A percentile compares a stretch with the other conserved stretches of the same genome.
Evolutionary conservation across 805 yeast genomes (phyloP).

Genomic region (Yamadazyma sp.): DNA sequence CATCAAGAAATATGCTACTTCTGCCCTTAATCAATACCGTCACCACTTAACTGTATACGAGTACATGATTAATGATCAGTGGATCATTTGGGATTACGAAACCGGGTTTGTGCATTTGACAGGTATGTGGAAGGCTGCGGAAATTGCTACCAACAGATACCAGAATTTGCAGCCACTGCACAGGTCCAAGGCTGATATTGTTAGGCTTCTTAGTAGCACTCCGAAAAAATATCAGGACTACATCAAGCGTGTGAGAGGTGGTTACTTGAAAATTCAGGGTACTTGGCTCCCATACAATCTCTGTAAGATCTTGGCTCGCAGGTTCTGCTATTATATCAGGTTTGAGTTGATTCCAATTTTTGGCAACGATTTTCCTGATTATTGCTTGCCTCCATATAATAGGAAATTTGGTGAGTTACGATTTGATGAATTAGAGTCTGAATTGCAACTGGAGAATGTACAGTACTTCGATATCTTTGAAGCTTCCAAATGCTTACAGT

Average conservation of each 20-base stretch:
- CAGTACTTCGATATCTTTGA: slow-evolving; percentile 30
- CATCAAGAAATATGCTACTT: slow-evolving; percentile 62
- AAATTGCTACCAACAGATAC: slow-evolving; percentile 17
- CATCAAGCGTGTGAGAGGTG: slow-evolving; percentile 81
- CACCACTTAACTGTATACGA: slow-evolving; percentile 70
- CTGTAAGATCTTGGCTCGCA: slow-evolving; percentile 64
- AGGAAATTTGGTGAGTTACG: slow-evolving; percentile 65
- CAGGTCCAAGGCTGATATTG: slow-evolving; percentile 69
- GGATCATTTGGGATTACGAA: slow-evolving; percentile 83
- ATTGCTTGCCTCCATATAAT: slow-evolving; percentile 59
- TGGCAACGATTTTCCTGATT: slow-evolving; percentile 65
- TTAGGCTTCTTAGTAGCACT: slow-evolving; percentile 61
- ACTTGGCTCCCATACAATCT: slow-evolving; percentile 83
- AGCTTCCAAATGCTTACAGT: slow-evolving; percentile 38
- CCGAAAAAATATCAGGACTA: slow-evolving; percentile 61
- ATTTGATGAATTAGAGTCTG: slow-evolving; percentile 31
- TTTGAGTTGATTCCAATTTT: slow-evolving; percentile 76
- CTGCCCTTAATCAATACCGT: slow-evolving; percentile 62
- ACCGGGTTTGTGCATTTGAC: slow-evolving; percentile 87
- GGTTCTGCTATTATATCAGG: slow-evolving; percentile 77
- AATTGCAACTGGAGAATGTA: slow-evolving; percentile 1
- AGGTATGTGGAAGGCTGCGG: slow-evolving; percentile 74
- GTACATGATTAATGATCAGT: slow-evolving; percentile 63
- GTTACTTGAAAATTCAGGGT: slow-evolving; percentile 88
- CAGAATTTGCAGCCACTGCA: slow-evolving; percentile 11